Percentiles rank a stretch among this genome's conserved stretches.
phyloP scores from a whole-genome alignment of 805 yeast species.

The Yamadazyma paraphyllophila region DNA sequence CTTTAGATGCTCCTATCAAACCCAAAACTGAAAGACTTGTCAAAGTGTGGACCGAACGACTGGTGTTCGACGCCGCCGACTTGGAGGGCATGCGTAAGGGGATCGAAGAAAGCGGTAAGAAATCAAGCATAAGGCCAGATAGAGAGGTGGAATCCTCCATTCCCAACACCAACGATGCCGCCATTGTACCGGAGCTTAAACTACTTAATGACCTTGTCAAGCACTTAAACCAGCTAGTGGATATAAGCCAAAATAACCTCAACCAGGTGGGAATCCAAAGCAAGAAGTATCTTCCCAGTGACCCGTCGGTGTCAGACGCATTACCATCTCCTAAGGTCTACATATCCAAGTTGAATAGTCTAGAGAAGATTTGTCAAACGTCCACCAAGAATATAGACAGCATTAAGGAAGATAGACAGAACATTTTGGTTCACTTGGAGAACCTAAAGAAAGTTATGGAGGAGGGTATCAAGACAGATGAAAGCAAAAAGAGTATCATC shows the following conservation, averaged over 20 bases:
- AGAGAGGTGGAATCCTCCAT: constrained; percentile 13
- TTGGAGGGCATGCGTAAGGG: constrained; percentile 24
- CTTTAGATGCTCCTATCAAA: constrained; percentile 35
- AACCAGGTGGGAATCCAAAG: constrained; percentile 39
- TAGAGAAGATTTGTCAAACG: constrained; percentile 37
- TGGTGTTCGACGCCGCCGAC: constrained; percentile 36
- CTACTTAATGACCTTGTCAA: constrained; percentile 30
- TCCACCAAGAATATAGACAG: constrained; percentile 31
- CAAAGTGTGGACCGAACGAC: constrained; percentile 57
- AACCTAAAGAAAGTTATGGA: constrained; percentile 23
- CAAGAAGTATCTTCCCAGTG: constrained; percentile 34
- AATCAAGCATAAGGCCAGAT: no score
- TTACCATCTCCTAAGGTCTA: constrained; percentile 39
- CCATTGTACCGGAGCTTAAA: constrained; percentile 26
- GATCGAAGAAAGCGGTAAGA: not conserved
- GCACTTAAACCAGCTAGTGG: constrained; percentile 26
- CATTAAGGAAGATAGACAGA: constrained; percentile 25
- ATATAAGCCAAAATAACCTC: constrained; percentile 31
- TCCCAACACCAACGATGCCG: not conserved
- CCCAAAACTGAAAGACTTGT: constrained; percentile 51
- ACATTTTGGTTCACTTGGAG: constrained; percentile 26
- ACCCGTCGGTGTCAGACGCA: constrained; percentile 32
- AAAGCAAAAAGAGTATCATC: constrained; percentile 31
- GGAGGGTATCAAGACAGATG: constrained; percentile 32
- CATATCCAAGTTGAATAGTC: constrained; percentile 35